Conservation (phyloP, 140 eudicot genomes). For the Erigeron philadelphicus region DNA sequence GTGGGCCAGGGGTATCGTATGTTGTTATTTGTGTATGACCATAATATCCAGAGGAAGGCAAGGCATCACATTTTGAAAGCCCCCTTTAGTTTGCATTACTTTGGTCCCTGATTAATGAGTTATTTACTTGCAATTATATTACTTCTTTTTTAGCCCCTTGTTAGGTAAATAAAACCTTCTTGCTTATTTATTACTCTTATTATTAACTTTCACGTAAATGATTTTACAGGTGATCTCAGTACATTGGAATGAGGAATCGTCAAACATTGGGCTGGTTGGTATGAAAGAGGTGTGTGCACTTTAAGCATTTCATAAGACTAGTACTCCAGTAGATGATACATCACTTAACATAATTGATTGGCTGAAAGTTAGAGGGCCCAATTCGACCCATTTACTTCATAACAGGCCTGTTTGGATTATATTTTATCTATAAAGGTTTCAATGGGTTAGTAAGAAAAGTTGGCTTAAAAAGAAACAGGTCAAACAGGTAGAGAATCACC, state of each 20-base stretch:
- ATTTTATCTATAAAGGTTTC: neutral
- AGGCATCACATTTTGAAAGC: neutral
- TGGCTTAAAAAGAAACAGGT: neutral
- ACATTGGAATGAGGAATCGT: slow-evolving; percentile 55
- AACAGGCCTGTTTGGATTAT: neutral
- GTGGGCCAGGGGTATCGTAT: no score
- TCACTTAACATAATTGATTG: neutral
- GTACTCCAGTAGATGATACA: neutral
- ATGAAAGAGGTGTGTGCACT: slow-evolving; percentile 51
- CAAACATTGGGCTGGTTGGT: slow-evolving; percentile 44
- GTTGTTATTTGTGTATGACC: neutral
- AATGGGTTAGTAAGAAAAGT: neutral
- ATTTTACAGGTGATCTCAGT: slow-evolving; percentile 57
- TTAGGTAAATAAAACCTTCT: neutral
- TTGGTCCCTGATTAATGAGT: neutral
- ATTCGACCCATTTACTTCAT: neutral
- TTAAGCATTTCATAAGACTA: neutral
- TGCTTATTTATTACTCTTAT: neutral
- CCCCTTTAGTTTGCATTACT: neutral
- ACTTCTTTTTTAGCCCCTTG: neutral
- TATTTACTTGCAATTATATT: neutral
- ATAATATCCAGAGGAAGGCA: neutral
- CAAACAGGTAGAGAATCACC: neutral
- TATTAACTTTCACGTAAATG: slow-evolving; percentile 12
- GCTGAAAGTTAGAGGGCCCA: neutral